A percentile compares a stretch with the other conserved stretches of the same genome.
Evolutionary conservation across 2,329 filamentous ascomycete genomes (phyloP).

Genomic region (Neonectria ditissima): DNA sequence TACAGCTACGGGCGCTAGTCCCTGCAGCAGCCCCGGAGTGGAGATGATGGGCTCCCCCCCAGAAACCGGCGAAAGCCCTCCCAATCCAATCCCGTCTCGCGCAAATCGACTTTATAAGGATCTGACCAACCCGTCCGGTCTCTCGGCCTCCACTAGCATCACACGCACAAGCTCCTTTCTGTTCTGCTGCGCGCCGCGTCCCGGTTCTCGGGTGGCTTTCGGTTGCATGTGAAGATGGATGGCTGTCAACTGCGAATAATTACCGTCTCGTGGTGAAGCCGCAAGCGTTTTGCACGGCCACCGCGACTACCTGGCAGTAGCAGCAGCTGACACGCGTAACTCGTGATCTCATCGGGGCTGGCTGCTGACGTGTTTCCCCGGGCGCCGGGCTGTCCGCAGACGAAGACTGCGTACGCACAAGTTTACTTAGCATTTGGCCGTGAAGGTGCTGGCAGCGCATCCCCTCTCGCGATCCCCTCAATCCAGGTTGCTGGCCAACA

Average conservation of each 20-base stretch:
- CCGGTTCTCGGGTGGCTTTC: slow-evolving; percentile 31
- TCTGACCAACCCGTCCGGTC: slow-evolving; percentile 10
- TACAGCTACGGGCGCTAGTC: slow-evolving; percentile 13
- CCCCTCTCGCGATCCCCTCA: background rate
- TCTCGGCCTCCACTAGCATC: background rate
- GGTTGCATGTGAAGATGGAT: slow-evolving; percentile 44
- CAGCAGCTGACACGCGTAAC: background rate
- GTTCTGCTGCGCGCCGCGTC: slow-evolving; percentile 5
- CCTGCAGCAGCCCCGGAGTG: slow-evolving; percentile 15
- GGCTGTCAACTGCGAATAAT: background rate
- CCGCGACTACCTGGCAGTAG: background rate
- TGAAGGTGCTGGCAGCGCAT: background rate
- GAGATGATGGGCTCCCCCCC: slow-evolving; percentile 5
- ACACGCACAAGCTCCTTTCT: background rate
- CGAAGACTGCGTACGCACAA: too few species aligned
- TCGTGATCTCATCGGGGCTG: background rate
- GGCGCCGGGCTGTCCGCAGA: too few species aligned
- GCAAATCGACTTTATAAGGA: slow-evolving; percentile 12
- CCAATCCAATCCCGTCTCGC: slow-evolving; percentile 25
- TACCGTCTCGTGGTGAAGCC: background rate
- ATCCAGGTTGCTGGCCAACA: background rate
- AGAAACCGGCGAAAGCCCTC: background rate
- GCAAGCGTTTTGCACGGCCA: background rate
- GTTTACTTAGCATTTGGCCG: too few species aligned
- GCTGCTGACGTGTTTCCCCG: background rate